Conservation (phyloP, 73 alveolate genomes). For the Breviolum minutum region DNA sequence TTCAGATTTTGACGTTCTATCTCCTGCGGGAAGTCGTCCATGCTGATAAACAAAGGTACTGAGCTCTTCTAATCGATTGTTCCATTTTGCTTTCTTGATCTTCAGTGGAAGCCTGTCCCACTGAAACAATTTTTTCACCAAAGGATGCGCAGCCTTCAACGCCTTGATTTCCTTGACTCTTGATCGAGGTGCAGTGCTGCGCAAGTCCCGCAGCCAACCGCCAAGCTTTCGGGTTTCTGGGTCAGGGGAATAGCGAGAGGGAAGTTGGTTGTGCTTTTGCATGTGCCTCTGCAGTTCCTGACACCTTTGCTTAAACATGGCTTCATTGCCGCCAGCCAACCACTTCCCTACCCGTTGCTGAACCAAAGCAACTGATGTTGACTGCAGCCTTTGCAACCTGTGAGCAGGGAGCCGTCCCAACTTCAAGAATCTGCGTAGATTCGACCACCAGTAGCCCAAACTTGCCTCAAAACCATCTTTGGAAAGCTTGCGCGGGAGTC, state of each 20-base stretch:
- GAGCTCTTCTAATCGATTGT: background rate
- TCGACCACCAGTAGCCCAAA: background rate
- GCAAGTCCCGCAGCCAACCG: background rate
- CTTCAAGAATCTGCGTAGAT: background rate
- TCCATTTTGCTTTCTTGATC: background rate
- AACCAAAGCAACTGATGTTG: background rate
- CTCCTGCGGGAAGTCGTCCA: background rate
- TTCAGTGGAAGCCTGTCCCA: background rate
- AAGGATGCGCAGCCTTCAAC: background rate
- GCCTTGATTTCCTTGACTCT: background rate
- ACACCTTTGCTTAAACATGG: background rate
- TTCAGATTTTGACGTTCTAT: background rate
- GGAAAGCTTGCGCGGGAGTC: background rate
- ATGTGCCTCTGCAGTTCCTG: background rate
- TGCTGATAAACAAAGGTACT: background rate
- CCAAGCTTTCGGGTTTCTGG: background rate
- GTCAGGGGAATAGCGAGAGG: background rate
- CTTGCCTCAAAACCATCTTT: background rate
- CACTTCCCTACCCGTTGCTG: constrained; percentile 16
- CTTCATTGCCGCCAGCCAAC: background rate
- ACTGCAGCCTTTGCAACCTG: background rate
- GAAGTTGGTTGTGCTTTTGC: background rate
- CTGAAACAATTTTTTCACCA: background rate
- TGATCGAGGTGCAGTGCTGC: background rate
- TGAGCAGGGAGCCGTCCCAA: background rate